These are phyloP conservation scores for Heliosperma pusillum DNA, from an alignment of 148 eudicot species.

Conservation along the genomic window DNA sequence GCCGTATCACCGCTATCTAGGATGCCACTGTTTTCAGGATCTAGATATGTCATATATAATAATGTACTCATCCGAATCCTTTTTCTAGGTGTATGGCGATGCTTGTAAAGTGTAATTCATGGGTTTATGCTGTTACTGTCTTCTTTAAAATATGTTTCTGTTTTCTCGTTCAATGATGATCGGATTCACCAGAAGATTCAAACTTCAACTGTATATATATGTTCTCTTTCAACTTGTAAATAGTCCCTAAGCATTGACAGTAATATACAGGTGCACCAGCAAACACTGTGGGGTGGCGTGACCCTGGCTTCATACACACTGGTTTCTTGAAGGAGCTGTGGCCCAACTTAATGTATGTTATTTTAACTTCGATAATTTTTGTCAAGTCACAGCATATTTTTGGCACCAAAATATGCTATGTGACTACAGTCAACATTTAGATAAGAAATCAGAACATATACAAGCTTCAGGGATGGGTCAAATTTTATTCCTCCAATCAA, in stretches of 20 bases:
- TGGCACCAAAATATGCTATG: neutral
- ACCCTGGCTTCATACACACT: slow-evolving; percentile 64
- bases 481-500: neutral
- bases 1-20: neutral
- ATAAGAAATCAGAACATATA: neutral
- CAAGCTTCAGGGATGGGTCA: neutral
- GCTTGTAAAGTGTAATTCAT: neutral
- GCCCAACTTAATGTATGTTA: slow-evolving; percentile 51
- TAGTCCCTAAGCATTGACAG: neutral
- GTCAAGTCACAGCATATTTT: neutral
- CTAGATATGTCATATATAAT: no score
- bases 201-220: neutral
- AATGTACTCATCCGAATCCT: neutral
- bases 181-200: no score
- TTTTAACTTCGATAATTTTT: neutral
- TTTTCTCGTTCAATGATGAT: no score
- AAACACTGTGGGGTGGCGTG: slow-evolving; percentile 70
- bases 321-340: slow-evolving; percentile 56
- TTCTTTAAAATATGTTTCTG: no score
- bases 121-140: neutral
- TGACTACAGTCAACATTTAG: neutral
- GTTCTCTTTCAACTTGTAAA: neutral
- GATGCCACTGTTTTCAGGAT: neutral
- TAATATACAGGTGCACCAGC: slow-evolving; percentile 47
- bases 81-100: neutral